These are phyloP conservation scores for Hyparrhenia diplandra DNA, from an alignment of 176 grass and related monocot genomes.

Conservation along the genomic window DNA sequence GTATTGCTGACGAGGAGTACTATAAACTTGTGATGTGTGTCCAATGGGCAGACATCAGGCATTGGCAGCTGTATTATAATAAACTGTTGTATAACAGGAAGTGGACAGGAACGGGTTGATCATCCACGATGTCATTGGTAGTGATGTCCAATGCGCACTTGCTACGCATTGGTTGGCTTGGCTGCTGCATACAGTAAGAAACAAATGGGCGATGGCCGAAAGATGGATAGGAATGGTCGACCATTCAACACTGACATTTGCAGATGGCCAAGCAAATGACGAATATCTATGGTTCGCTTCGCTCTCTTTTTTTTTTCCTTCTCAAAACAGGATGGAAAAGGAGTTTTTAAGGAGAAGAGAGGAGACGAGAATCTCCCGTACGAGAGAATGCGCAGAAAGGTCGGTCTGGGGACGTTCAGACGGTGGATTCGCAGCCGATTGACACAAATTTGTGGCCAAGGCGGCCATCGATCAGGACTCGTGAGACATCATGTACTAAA, in stretches of 20 bases:
- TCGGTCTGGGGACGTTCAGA: too few species aligned
- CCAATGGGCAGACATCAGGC: not conserved
- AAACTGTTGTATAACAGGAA: not conserved
- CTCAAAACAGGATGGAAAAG: not conserved
- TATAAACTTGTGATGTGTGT: not conserved
- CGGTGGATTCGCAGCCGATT: not conserved
- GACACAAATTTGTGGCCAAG: conserved; percentile 10
- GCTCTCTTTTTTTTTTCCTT: not conserved
- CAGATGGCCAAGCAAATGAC: not conserved
- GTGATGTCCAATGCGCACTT: conserved; percentile 11
- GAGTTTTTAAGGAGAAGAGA: not conserved
- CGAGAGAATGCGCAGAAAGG: not conserved
- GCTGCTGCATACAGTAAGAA: not conserved
- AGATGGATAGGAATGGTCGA: conserved; percentile 18
- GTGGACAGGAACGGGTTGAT: conserved; percentile 15
- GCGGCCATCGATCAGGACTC: conserved; percentile 6
- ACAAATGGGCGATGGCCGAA: not conserved
- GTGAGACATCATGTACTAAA: conserved; percentile 15
- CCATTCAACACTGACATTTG: not conserved
- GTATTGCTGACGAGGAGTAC: conserved; percentile 3
- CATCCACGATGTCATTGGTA: not conserved
- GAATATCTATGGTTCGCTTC: not conserved
- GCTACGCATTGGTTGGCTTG: not conserved
- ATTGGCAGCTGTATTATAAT: not conserved
- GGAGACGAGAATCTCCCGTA: not conserved